phyloP scores from a whole-genome alignment of 2,329 filamentous ascomycete species.

The Colletotrichum ledebouriae region DNA sequence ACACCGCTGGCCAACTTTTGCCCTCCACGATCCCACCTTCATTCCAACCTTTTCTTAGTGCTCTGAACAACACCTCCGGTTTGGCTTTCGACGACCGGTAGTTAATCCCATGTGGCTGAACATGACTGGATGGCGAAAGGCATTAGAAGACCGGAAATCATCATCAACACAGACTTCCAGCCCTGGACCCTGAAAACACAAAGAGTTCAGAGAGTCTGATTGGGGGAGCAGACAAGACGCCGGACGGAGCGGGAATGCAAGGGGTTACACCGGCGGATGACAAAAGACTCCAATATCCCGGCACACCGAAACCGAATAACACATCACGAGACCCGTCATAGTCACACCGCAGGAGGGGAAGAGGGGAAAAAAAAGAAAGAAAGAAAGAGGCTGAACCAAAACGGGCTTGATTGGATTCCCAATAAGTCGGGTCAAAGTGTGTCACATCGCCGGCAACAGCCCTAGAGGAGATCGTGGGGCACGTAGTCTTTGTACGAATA shows the following conservation, averaged over 20 bases:
- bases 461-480: slow-evolving; percentile 8
- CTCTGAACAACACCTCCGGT: not conserved
- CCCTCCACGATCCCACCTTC: not conserved
- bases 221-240: not conserved
- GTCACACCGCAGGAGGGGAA: not conserved
- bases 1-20: slow-evolving; percentile 21
- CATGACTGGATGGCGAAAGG: too few species aligned
- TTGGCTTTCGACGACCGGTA: not conserved
- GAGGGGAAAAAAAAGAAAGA: not conserved
- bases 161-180: not conserved
- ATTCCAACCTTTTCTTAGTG: not conserved
- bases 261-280: not conserved
- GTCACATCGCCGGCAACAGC: slow-evolving; percentile 24
- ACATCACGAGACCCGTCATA: not conserved
- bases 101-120: not conserved
- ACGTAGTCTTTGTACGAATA: not conserved
- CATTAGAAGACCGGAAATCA: slow-evolving; percentile 9
- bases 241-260: slow-evolving; percentile 3
- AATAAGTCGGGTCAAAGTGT: slow-evolving; percentile 17
- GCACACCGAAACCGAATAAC: slow-evolving; percentile 20
- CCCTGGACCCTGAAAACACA: slow-evolving; percentile 19
- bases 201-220: not conserved
- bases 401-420: not conserved
- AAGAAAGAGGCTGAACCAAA: not conserved
- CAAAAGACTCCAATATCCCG: slow-evolving; percentile 10